These are phyloP conservation scores for Ehretia macrophylla DNA, from an alignment of 257 asterid genomes.

Conservation along the genomic window DNA sequence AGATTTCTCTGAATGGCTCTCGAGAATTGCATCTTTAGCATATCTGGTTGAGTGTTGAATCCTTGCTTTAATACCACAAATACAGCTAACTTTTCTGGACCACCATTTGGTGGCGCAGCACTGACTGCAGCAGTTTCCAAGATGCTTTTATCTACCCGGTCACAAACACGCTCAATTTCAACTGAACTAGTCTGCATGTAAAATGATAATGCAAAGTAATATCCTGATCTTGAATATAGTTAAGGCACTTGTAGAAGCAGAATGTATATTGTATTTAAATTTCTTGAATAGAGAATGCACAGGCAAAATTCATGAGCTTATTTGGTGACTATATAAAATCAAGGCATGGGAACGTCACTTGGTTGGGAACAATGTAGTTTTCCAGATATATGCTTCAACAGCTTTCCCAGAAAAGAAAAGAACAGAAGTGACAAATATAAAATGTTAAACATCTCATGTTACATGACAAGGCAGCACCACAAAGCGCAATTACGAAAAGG, in stretches of 20 bases:
- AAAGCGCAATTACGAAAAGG: background rate
- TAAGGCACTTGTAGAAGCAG: too few relatives aligned
- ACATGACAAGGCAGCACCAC: background rate
- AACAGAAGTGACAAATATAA: too few relatives aligned
- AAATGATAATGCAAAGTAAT: background rate
- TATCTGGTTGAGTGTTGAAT: conserved; percentile 30
- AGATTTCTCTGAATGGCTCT: conserved; percentile 68
- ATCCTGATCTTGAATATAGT: background rate
- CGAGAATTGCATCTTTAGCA: conserved; percentile 51
- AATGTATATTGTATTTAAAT: too few relatives aligned
- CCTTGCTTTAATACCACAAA: conserved; percentile 74
- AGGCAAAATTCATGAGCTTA: too few relatives aligned
- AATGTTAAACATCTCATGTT: background rate
- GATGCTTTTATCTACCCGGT: conserved; percentile 59
- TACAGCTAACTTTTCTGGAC: conserved; percentile 72
- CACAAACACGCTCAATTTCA: conserved; percentile 81
- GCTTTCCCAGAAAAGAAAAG: too few relatives aligned
- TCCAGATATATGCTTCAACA: too few relatives aligned
- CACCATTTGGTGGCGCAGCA: conserved; percentile 63
- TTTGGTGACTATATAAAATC: too few relatives aligned
- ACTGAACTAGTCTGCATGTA: conserved; percentile 70
- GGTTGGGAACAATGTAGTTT: too few relatives aligned
- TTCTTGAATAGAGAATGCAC: too few relatives aligned
- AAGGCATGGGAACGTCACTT: too few relatives aligned
- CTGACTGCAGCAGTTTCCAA: conserved; percentile 89